These are phyloP conservation scores for Allium sativum DNA, from an alignment of 106 monocot genomes.

Conservation along the genomic window DNA sequence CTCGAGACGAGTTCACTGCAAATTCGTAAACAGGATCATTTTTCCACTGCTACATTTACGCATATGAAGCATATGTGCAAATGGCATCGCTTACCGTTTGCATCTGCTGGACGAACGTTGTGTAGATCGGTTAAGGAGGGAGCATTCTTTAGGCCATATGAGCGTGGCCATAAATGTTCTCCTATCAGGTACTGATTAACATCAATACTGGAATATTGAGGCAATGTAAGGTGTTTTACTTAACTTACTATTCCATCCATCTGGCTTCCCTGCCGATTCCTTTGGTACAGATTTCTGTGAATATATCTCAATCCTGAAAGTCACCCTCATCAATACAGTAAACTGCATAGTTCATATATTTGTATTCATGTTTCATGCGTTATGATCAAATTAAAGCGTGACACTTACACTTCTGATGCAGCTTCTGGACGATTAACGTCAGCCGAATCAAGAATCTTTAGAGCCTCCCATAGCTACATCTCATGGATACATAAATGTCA, in stretches of 20 bases:
- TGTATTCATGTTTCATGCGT: too few relatives aligned
- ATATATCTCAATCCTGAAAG: constrained; percentile 73
- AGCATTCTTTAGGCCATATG: constrained; percentile 52
- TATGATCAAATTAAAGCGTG: neutral
- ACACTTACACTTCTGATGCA: constrained; percentile 48
- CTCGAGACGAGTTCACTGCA: constrained; percentile 77
- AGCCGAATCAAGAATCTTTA: constrained; percentile 67
- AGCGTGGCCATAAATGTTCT: constrained; percentile 86
- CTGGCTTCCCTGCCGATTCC: constrained; percentile 50
- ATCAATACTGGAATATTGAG: too few relatives aligned
- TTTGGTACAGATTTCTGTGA: constrained; percentile 60
- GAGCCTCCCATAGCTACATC: constrained; percentile 78
- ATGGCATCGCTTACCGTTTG: constrained; percentile 39
- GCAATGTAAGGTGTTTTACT: too few relatives aligned
- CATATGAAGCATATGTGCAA: too few relatives aligned
- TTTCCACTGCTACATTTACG: too few relatives aligned
- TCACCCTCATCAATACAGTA: neutral
- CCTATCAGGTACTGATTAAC: constrained; percentile 30
- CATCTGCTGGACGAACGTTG: constrained; percentile 76
- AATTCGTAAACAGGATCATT: neutral
- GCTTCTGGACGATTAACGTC: constrained; percentile 43
- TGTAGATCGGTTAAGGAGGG: constrained; percentile 72
- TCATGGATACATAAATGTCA: neutral
- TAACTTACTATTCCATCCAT: constrained; percentile 87
- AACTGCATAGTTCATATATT: too few relatives aligned